Percentiles rank a stretch among this genome's conserved stretches.
phyloP scores from a whole-genome alignment of 306 rosid genomes.

The Prunus mira region DNA sequence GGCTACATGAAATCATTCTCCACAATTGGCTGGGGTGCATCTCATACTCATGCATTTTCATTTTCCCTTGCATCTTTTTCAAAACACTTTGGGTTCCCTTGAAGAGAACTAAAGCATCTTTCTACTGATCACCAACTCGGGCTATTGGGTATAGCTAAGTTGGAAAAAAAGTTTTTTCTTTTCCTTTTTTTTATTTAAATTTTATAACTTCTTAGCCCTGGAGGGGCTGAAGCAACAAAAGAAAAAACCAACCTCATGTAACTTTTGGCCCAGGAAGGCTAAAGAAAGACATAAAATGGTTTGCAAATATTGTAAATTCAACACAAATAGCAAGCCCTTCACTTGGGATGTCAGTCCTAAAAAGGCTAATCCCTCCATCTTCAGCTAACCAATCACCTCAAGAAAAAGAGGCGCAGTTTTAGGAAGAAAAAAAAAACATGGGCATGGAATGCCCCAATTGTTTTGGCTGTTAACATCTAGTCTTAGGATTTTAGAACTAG shows the following conservation, averaged over 20 bases:
- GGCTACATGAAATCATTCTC: slow-evolving; percentile 41
- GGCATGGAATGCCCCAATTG: slow-evolving; percentile 63
- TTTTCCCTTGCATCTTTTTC: slow-evolving; percentile 31
- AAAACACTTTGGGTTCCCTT: slow-evolving; percentile 12
- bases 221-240: slow-evolving; percentile 34
- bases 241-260: slow-evolving; percentile 18
- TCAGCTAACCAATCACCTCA: slow-evolving; percentile 43
- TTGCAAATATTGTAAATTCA: slow-evolving; percentile 61
- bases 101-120: slow-evolving; percentile 40
- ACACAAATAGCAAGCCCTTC: slow-evolving; percentile 41
- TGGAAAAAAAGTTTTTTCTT: slow-evolving; percentile 31
- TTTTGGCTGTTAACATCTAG: slow-evolving; percentile 66
- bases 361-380: slow-evolving; percentile 40
- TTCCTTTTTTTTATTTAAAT: background rate
- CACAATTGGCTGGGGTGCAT: slow-evolving; percentile 39
- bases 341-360: slow-evolving; percentile 30
- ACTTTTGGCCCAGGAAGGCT: slow-evolving; percentile 54
- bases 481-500: slow-evolving; percentile 42
- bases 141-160: slow-evolving; percentile 66
- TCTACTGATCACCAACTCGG: slow-evolving; percentile 37
- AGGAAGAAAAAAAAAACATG: slow-evolving; percentile 43
- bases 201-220: slow-evolving; percentile 38
- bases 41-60: slow-evolving; percentile 59
- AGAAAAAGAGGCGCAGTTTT: slow-evolving; percentile 38
- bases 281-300: slow-evolving; percentile 32